Evolutionary conservation across 257 asterid species (phyloP), one percentile per base, ranked within the genome.

Genomic region (Echites panduratus): DNA sequence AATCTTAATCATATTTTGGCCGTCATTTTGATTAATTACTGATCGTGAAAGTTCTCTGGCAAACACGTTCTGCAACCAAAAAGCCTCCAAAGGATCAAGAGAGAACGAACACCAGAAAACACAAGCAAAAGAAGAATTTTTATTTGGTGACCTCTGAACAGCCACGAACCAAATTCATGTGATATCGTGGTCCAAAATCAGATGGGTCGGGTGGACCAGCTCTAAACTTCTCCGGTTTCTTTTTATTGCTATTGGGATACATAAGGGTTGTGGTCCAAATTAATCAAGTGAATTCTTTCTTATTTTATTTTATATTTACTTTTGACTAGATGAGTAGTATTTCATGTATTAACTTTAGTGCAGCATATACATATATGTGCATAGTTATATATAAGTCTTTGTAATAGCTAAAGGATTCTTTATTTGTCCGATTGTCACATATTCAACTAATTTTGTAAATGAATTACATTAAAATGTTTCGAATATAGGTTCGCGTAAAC

Each of bases 201-300:
- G n/a, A n/a, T n/a, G n/a, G n/a, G n/a, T n/a, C n/a, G n/a, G 22
- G 56, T 49, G 56, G 56, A 13, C 56, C n/a, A n/a, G n/a, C 56
- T 49, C 20, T 14, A 1, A 14, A 5, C 56, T 75, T 76, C 61
- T 64, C 61, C 63, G 29, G 47, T 74, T 70, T 48, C 7, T 41
- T 58, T 68, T n/a, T n/a, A n/a, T 19, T 43, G 68, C 26, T 50
- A 73, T 63, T 19, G 27, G 22, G 27, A 4, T 35, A 24, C 20
- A 5, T 17, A 0, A 85, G 80, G 87, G 89, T 82, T 84, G 85
- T 73, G 73, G 29, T 75, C 75, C 75, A 70, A 50, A 68, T 54
- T 59, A 17, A 75, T 76, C 67, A 47, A n/a, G 48, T 9, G 5
- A 40, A 68, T 17, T 14, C 0, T 19, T 35, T 54, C 27, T n/a